Conservation (phyloP, 2,329 filamentous ascomycete genomes). For the Fusarium miscanthi region DNA sequence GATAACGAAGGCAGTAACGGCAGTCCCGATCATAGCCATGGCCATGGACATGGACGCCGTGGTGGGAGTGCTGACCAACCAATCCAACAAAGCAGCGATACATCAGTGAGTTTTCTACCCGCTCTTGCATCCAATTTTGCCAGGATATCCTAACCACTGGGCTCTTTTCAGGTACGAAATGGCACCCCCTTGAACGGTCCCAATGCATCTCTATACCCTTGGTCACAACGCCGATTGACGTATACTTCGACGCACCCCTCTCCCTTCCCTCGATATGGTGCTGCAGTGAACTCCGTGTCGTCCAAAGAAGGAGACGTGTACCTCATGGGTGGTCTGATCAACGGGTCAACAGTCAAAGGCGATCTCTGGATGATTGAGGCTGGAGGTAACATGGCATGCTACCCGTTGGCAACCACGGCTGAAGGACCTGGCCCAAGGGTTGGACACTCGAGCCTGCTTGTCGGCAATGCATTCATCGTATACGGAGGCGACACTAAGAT, state of each 20-base stretch:
- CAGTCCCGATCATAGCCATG: conserved; percentile 69
- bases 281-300: conserved; percentile 90
- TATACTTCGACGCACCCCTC: conserved; percentile 85
- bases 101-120: conserved; percentile 54
- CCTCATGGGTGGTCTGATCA: conserved; percentile 95
- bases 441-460: conserved; percentile 90
- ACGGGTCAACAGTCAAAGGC: conserved; percentile 94
- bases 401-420: conserved; percentile 88
- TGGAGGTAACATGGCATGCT: conserved; percentile 87
- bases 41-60: conserved; percentile 62
- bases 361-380: conserved; percentile 98
- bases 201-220: conserved; percentile 90
- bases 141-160: conserved; percentile 19
- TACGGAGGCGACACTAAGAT: conserved; percentile 99
- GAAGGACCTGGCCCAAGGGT: conserved; percentile 96
- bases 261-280: conserved; percentile 96
- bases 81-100: conserved; percentile 53
- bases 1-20: conserved; percentile 66
- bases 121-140: background rate
- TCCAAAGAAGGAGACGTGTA: conserved; percentile 98
- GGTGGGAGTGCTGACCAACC: conserved; percentile 62
- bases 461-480: conserved; percentile 98
- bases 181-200: conserved; percentile 62
- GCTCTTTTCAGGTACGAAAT: conserved; percentile 63
- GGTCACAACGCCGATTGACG: conserved; percentile 90